phyloP scores from a whole-genome alignment of 768 basidiomycete genomes.

The Chalciporus pseudorubinellus region DNA sequence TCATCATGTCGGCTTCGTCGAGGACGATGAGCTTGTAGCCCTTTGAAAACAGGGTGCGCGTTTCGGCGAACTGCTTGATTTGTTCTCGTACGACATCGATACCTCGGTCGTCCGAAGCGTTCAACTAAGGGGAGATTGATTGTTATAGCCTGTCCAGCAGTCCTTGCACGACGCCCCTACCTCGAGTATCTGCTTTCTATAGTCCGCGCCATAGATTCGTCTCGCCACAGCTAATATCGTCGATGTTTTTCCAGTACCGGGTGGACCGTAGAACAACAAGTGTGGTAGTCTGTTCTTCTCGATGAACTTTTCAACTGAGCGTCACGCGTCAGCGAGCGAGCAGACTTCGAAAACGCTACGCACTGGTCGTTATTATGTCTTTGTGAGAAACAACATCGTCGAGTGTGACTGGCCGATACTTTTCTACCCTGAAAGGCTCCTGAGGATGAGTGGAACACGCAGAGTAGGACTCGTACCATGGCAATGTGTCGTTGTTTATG shows the following conservation, averaged over 20 bases:
- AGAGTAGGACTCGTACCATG: conserved; percentile 59
- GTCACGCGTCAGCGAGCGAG: conserved; percentile 9
- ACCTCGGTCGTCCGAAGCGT: conserved; percentile 97
- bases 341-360: not conserved
- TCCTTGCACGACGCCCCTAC: conserved; percentile 38
- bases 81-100: conserved; percentile 99
- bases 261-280: conserved; percentile 95
- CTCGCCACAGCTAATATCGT: conserved; percentile 95
- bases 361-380: conserved; percentile 93
- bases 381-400: conserved; percentile 96
- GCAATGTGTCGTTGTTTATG: conserved; percentile 65
- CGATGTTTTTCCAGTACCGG: conserved; percentile 97
- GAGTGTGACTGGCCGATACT: conserved; percentile 88
- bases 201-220: conserved; percentile 85
- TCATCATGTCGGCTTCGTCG: conserved; percentile 99
- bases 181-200: conserved; percentile 91
- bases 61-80: conserved; percentile 98
- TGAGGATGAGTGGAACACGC: not conserved
- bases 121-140: conserved; percentile 54
- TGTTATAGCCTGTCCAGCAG: not conserved
- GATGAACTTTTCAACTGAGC: conserved; percentile 91
- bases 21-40: conserved; percentile 97
- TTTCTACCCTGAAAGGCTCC: conserved; percentile 77
- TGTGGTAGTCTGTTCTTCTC: conserved; percentile 93
- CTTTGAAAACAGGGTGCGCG: conserved; percentile 85